A percentile compares a stretch with the other conserved stretches of the same genome.
These are phyloP conservation scores for Apodospora peruviana DNA, from an alignment of 495 filamentous ascomycete species.

Conservation along the genomic window DNA sequence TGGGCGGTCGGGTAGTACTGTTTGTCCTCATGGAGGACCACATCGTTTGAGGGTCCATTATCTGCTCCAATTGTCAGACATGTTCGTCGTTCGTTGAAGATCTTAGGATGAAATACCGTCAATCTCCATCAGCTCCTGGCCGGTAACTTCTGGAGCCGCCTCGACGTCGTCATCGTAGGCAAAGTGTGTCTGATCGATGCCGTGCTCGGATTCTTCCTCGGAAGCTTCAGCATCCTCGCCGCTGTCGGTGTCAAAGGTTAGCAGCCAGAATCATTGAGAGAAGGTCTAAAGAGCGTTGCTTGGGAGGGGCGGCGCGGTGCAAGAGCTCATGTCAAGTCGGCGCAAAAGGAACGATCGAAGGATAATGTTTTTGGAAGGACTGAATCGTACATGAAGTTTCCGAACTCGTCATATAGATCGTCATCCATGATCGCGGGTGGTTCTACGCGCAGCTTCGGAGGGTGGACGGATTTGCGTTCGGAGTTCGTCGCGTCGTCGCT, in stretches of 20 bases:
- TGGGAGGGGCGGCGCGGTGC: no score
- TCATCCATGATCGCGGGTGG: conserved; percentile 25
- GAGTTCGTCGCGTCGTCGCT: not conserved
- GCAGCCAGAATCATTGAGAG: not conserved
- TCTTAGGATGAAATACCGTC: conserved; percentile 63
- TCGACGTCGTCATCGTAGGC: conserved; percentile 71
- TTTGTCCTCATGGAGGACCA: conserved; percentile 96
- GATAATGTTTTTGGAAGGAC: not conserved
- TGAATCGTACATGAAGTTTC: conserved; percentile 34
- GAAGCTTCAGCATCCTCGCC: conserved; percentile 81
- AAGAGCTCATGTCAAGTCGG: not conserved
- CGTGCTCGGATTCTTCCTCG: conserved; percentile 75
- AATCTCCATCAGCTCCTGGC: conserved; percentile 89
- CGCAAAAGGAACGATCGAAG: not conserved
- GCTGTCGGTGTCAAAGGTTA: conserved; percentile 6
- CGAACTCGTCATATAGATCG: conserved; percentile 33
- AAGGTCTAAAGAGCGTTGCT: no score
- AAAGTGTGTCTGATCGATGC: conserved; percentile 69
- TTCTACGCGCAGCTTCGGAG: not conserved
- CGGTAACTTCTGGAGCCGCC: conserved; percentile 54
- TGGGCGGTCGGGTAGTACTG: conserved; percentile 97
- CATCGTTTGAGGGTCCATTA: conserved; percentile 94
- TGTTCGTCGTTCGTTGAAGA: conserved; percentile 1
- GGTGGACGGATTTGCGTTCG: not conserved
- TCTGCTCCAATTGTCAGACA: conserved; percentile 27